These are phyloP conservation scores for Eutypella sp. DNA, from an alignment of 2,329 filamentous ascomycete genomes.

Conservation along the genomic window DNA sequence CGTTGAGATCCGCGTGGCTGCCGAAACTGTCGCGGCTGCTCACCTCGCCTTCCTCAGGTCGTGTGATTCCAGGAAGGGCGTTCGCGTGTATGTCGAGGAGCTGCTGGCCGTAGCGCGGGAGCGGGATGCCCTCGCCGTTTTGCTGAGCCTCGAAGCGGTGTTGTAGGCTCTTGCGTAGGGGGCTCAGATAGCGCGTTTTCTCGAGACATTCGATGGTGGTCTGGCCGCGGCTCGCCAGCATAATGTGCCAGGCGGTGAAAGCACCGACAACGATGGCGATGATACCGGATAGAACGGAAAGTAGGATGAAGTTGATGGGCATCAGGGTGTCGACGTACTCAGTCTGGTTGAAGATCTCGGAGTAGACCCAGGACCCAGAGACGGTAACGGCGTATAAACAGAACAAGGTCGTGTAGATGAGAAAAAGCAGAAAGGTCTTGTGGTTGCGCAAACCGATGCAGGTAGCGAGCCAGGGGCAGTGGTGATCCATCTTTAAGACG, in stretches of 20 bases:
- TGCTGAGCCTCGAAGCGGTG: conserved; percentile 54
- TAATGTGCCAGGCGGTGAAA: conserved; percentile 89
- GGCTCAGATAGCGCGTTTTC: conserved; percentile 88
- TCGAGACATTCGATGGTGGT: conserved; percentile 97
- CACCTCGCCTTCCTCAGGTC: conserved; percentile 75
- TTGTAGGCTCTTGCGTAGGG: conserved; percentile 66
- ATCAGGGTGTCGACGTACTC: conserved; percentile 71
- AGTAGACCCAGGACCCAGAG: conserved; percentile 77
- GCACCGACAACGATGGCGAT: conserved; percentile 84
- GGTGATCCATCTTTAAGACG: conserved; percentile 99
- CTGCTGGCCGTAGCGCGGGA: conserved; percentile 64
- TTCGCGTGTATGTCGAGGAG: conserved; percentile 79
- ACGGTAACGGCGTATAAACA: conserved; percentile 77
- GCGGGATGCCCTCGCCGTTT: conserved; percentile 42
- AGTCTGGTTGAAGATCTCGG: conserved; percentile 68
- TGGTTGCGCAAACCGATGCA: conserved; percentile 94
- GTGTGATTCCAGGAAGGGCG: conserved; percentile 71
- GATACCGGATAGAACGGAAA: conserved; percentile 82
- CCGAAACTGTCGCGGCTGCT: conserved; percentile 21
- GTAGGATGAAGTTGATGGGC: conserved; percentile 85
- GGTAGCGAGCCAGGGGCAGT: conserved; percentile 96
- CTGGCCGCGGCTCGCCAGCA: conserved; percentile 70
- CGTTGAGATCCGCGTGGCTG: conserved; percentile 12
- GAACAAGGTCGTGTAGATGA: conserved; percentile 84
- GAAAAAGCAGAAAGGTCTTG: conserved; percentile 89